Percentiles rank a stretch among this genome's conserved stretches.
These are phyloP conservation scores for Candida orba DNA, from an alignment of 805 yeast genomes.

Conservation along the genomic window DNA sequence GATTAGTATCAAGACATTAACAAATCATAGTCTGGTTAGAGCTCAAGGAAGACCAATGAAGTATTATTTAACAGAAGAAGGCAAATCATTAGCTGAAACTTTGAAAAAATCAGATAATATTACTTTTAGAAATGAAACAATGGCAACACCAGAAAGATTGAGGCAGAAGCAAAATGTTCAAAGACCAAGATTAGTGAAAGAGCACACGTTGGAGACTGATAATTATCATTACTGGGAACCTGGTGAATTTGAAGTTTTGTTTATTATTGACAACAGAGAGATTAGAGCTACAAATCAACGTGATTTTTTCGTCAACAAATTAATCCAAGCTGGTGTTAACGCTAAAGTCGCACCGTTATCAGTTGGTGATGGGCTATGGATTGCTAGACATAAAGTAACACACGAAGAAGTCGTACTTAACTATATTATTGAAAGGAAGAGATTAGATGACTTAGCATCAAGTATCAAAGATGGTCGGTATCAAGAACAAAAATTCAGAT, in stretches of 20 bases:
- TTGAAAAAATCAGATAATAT: slow-evolving; percentile 42
- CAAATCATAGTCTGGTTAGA: slow-evolving; percentile 52
- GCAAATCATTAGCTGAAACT: slow-evolving; percentile 51
- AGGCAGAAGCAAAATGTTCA: neutral
- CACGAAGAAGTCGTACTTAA: slow-evolving; percentile 64
- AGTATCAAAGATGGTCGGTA: slow-evolving; percentile 88
- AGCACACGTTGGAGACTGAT: slow-evolving; percentile 1
- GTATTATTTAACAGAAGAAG: slow-evolving; percentile 64
- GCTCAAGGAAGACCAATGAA: slow-evolving; percentile 50
- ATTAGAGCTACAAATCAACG: slow-evolving; percentile 62
- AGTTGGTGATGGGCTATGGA: slow-evolving; percentile 87
- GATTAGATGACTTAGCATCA: slow-evolving; percentile 75
- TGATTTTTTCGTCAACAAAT: slow-evolving; percentile 55
- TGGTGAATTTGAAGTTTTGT: slow-evolving; percentile 49
- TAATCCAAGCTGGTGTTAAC: slow-evolving; percentile 40
- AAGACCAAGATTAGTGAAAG: slow-evolving; percentile 3
- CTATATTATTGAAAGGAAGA: slow-evolving; percentile 82
- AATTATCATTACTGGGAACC: slow-evolving; percentile 48
- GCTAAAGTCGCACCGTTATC: slow-evolving; percentile 53
- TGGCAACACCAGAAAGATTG: slow-evolving; percentile 18
- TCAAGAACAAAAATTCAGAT: slow-evolving; percentile 76
- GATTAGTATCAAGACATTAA: slow-evolving; percentile 58
- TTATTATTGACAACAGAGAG: slow-evolving; percentile 79
- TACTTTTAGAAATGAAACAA: slow-evolving; percentile 20
- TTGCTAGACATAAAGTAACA: slow-evolving; percentile 58